Evolutionary conservation across 2,329 filamentous ascomycete species (phyloP).

Genomic region (Lasiodiplodia gonubiensis): DNA sequence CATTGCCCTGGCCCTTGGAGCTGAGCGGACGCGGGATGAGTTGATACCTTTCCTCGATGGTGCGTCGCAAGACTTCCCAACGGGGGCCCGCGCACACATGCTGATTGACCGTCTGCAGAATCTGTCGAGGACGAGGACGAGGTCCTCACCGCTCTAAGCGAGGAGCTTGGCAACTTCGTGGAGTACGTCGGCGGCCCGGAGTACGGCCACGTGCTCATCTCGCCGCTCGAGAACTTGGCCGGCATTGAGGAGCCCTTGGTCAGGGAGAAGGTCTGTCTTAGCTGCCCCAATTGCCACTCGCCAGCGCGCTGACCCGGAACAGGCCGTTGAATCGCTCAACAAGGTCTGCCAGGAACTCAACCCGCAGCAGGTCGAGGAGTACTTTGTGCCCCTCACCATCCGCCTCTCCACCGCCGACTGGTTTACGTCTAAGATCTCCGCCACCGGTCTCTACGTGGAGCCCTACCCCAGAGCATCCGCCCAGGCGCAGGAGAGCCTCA

Average conservation of each 20-base stretch:
- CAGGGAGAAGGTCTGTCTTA: slow-evolving; percentile 79
- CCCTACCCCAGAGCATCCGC: slow-evolving; percentile 91
- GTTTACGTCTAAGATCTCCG: slow-evolving; percentile 99
- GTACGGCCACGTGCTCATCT: slow-evolving; percentile 93
- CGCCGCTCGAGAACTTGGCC: slow-evolving; percentile 95
- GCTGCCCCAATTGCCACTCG: slow-evolving; percentile 9
- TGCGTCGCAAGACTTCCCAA: slow-evolving; percentile 57
- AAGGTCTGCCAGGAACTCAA: slow-evolving; percentile 97
- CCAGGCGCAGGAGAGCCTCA: slow-evolving; percentile 86
- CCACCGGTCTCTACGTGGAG: slow-evolving; percentile 90
- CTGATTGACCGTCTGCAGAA: slow-evolving; percentile 63
- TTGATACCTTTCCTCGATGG: slow-evolving; percentile 98
- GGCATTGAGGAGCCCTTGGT: slow-evolving; percentile 98
- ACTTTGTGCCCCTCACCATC: slow-evolving; percentile 94
- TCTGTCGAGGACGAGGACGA: slow-evolving; percentile 99
- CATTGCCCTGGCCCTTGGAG: slow-evolving; percentile 92
- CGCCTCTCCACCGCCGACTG: slow-evolving; percentile 98
- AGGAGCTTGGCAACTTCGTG: slow-evolving; percentile 94
- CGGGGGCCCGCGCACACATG: slow-evolving; percentile 22
- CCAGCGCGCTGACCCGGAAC: slow-evolving; percentile 39
- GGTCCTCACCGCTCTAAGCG: slow-evolving; percentile 93
- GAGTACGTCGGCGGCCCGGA: slow-evolving; percentile 96
- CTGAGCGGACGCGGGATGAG: slow-evolving; percentile 96
- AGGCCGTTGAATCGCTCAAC: slow-evolving; percentile 99
- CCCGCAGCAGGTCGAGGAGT: slow-evolving; percentile 90